These are phyloP conservation scores for Houttuynia cordata DNA, from an alignment of 164 flowering plant species.

Conservation along the genomic window DNA sequence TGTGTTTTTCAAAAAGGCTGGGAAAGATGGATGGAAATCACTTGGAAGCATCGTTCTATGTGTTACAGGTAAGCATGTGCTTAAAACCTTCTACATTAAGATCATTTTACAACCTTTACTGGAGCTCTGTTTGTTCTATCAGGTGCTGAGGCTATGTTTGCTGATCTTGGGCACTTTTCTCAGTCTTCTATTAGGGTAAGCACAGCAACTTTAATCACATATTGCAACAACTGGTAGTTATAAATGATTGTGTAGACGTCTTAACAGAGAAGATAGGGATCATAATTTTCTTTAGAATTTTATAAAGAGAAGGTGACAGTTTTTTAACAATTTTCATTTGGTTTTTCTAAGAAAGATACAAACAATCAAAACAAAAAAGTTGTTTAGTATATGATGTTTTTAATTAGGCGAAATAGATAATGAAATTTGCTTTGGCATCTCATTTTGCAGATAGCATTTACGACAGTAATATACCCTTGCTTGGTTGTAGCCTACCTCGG, in stretches of 20 bases:
- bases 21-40: conserved; percentile 47
- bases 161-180: conserved; percentile 71
- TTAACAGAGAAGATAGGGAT: too few relatives aligned
- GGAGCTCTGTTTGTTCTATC: conserved; percentile 1
- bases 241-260: too few relatives aligned
- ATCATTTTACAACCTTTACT: not conserved
- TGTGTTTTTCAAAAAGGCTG: conserved; percentile 31
- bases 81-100: not conserved
- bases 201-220: too few relatives aligned
- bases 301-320: too few relatives aligned
- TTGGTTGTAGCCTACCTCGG: conserved; percentile 61
- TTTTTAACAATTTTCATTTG: too few relatives aligned
- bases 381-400: not conserved
- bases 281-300: too few relatives aligned
- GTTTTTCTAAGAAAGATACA: too few relatives aligned
- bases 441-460: conserved; percentile 46
- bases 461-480: conserved; percentile 47
- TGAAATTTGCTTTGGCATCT: not conserved
- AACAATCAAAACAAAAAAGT: too few relatives aligned
- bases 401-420: not conserved
- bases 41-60: conserved; percentile 52
- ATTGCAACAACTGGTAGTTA: too few relatives aligned
- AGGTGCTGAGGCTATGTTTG: conserved; percentile 83
- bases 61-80: conserved; percentile 35
- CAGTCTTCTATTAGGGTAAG: conserved; percentile 40